These are phyloP conservation scores for Leucocoprinus birnbaumii DNA, from an alignment of 768 basidiomycete genomes.

Conservation along the genomic window DNA sequence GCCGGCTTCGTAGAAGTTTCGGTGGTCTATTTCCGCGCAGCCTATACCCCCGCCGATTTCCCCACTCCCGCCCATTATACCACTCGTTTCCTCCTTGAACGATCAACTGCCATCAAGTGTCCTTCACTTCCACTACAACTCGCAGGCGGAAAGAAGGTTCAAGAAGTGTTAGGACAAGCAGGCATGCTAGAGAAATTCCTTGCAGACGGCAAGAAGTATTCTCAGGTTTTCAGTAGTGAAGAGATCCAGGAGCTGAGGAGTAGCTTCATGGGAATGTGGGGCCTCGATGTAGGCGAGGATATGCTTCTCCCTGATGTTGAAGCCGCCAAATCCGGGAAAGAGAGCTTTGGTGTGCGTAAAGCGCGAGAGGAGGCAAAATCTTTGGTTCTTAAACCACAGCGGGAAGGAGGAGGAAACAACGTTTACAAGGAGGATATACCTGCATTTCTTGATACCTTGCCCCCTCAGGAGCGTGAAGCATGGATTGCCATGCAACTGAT, in stretches of 20 bases:
- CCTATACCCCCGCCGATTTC: slow-evolving; percentile 84
- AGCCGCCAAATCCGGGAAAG: slow-evolving; percentile 23
- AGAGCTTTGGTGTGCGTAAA: slow-evolving; percentile 41
- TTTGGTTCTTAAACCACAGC: slow-evolving; percentile 92
- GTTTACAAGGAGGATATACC: slow-evolving; percentile 86
- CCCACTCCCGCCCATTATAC: slow-evolving; percentile 60
- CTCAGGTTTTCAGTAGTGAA: slow-evolving; percentile 25
- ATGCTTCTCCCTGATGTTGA: slow-evolving; percentile 27
- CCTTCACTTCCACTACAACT: slow-evolving; percentile 88
- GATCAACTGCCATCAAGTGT: slow-evolving; percentile 87
- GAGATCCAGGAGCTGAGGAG: slow-evolving; percentile 55
- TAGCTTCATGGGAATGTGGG: slow-evolving; percentile 91
- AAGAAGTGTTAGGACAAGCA: slow-evolving; percentile 77
- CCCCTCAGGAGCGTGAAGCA: slow-evolving; percentile 60
- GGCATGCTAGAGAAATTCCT: slow-evolving; percentile 78
- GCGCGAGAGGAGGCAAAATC: slow-evolving; percentile 48
- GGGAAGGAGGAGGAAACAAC: slow-evolving; percentile 98
- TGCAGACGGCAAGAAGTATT: slow-evolving; percentile 31
- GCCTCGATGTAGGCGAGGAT: slow-evolving; percentile 53
- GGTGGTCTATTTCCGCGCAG: slow-evolving; percentile 87
- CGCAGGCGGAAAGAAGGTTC: slow-evolving; percentile 96
- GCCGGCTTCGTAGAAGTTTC: slow-evolving; percentile 63
- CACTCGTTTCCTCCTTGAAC: slow-evolving; percentile 77
- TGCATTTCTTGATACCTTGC: slow-evolving; percentile 63
- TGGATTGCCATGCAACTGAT: slow-evolving; percentile 99